Evolutionary conservation across 331 rosid species (phyloP), one percentile per base, ranked within the genome.

Genomic region (Dryas integrifolia): DNA sequence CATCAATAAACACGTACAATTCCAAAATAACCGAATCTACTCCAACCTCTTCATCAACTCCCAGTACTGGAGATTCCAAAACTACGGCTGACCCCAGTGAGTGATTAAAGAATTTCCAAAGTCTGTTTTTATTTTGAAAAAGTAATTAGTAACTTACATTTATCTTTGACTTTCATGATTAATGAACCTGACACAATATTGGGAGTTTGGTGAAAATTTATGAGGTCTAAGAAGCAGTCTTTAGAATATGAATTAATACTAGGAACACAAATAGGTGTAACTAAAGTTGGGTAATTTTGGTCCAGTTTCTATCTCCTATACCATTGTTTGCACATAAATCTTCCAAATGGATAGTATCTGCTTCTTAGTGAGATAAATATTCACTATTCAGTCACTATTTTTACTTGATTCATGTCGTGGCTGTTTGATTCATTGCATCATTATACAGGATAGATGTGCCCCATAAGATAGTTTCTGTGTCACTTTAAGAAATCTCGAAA

Each of bases 41-140:
- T 47, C 62, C 90, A 77, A 82, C 79, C 68, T 67, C 87, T 75
- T 48, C 92, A 40, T 74, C 92, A 72, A 72, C 86, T 64, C 38
- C 85, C 50, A 72, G 8, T 35, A 65, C 82, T 13, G 69, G 74
- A 57, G 87, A 73, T 73, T 73, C 93, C 79, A 78, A 77, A 62
- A 72, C 64, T 26, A 71, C 75, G 2, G 89, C 79, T 77, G 96
- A 92, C 65, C 83, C 96, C 38, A 77, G 99, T 92, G 83, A 86
- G 98, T 76, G 53, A 72, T 86, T 76, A 61, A 14, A 53, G 62
- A 59, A 49, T 47, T 51, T 72, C 41, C 35, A 24, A 7, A 43
- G 64, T 38, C 56, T 48, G 5, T 43, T 41, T 14, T 16, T 53
- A 45, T 61, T 72, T 15, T 82, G 45, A 62, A 72, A 46, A 58